Percentiles rank a stretch among this genome's conserved stretches.
phyloP scores from a whole-genome alignment of 192 early-diverging fungal species.

The Funneliformis geosporum region DNA sequence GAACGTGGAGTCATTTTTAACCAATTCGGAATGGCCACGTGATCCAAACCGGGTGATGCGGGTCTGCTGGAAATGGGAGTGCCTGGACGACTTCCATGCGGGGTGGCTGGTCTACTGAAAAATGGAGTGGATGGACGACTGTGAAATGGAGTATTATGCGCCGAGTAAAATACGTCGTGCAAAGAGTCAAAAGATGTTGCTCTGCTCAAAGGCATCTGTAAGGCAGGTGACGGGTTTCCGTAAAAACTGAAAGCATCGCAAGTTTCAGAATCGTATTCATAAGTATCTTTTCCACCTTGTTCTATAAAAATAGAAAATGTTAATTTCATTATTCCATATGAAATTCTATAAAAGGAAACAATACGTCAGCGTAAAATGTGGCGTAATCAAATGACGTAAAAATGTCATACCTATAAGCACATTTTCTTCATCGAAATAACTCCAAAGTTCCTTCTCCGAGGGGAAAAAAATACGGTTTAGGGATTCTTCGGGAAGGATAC shows the following conservation, averaged over 20 bases:
- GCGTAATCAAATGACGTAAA: background rate
- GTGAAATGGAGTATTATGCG: conserved; percentile 14
- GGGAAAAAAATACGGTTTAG: conserved; percentile 40
- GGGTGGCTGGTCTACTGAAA: background rate
- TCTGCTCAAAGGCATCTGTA: conserved; percentile 24
- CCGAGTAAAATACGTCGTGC: conserved; percentile 27
- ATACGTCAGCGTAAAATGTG: background rate
- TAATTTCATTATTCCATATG: background rate
- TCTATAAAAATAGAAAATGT: background rate
- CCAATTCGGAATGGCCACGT: conserved; percentile 17
- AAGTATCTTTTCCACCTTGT: conserved; percentile 21
- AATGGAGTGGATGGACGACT: conserved; percentile 16
- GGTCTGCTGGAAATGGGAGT: conserved; percentile 2
- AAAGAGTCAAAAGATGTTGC: conserved; percentile 28
- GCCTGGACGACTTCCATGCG: background rate
- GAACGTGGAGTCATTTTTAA: conserved; percentile 25
- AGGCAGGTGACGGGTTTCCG: conserved; percentile 3
- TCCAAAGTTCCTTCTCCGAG: conserved; percentile 32
- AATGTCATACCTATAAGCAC: conserved; percentile 36
- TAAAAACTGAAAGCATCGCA: background rate
- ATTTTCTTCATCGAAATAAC: conserved; percentile 36
- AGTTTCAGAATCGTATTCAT: conserved; percentile 8
- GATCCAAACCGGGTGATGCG: conserved; percentile 21
- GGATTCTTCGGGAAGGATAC: conserved; percentile 41
- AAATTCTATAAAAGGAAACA: background rate